Base-by-base conservation (phyloP, 495 filamentous ascomycete genomes). In the Hypoxylon cercidicola region DNA sequence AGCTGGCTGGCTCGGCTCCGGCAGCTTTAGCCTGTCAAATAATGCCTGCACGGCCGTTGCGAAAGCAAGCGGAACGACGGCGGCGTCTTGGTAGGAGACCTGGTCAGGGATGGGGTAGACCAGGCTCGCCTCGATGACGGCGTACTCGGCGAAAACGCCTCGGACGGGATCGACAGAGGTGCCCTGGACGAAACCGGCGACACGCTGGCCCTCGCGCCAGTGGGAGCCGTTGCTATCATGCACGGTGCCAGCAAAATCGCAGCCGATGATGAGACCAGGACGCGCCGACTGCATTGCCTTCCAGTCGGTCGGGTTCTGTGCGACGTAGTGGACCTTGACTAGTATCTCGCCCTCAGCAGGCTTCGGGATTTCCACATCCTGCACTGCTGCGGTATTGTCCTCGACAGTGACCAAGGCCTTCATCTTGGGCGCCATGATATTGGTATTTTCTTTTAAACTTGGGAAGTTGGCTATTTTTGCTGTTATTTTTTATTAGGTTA, bases 171-270 rank as follows among this genome's bases (percentile, higher is more conserved):
- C 23, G 25, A 11, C 48, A n/a, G 53, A 59, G 8, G 47, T 28
- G 13, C 70, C 70, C 9, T 64, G 60, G 8, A 72, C 70, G 37
- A 66, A 72, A 19, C 70, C 70, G 2, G 70, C 62, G 23, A 72
- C 56, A 25, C 66, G 66, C 48, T 72, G 66, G 6, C 47, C 72
- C 75, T 79, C n/a, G 53, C 64, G 40, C 86, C 83, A 48, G 61
- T 67, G 55, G n/a, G 68, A 68, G 30, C 75, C 72, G 30, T 84
- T 84, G 25, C 84, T 72, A 20, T 80, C 76, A 47, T 81, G 80
- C 35, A 88, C 80, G 1, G 74, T 65, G 28, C 86, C 86, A 11
- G 83, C 70, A 51, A 80, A 88, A 75, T 88, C 85, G 64, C 82
- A 85, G 55, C 86, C 86, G 10, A 81, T 41, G 4, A 81, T 77